Evolutionary conservation across 1,284 basidiomycete species (phyloP).

Genomic region (Thecaphora thlaspeos): DNA sequence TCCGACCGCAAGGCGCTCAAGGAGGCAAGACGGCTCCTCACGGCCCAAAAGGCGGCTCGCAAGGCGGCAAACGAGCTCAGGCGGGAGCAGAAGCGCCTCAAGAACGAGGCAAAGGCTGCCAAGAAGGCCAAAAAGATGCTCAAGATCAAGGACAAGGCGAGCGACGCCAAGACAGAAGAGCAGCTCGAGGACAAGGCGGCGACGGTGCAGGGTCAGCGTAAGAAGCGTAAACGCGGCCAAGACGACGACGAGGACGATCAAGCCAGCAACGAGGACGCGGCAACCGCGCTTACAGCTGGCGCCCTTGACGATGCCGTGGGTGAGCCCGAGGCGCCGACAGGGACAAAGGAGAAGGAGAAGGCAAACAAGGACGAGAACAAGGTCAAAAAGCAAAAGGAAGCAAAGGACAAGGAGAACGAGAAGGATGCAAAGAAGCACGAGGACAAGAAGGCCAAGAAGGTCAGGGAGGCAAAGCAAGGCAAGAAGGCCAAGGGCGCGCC

Average conservation of each 20-base stretch:
- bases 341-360: conserved; percentile 3
- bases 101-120: background rate
- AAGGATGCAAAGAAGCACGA: no score
- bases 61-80: background rate
- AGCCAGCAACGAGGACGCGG: background rate
- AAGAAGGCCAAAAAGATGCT: background rate
- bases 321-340: background rate
- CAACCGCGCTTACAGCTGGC: no score
- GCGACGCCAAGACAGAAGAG: no score
- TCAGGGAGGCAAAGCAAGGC: no score
- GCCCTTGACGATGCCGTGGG: no score
- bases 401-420: conserved; percentile 1
- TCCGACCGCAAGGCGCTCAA: background rate
- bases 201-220: no score
- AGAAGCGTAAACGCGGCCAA: no score
- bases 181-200: no score
- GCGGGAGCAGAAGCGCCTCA: background rate
- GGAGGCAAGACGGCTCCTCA: conserved; percentile 7
- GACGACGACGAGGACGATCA: no score
- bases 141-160: no score
- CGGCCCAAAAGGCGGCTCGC: conserved; percentile 3
- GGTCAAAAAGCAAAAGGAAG: conserved; percentile 3
- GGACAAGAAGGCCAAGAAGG: no score
- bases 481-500: no score
- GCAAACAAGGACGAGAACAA: conserved; percentile 2